Conservation (phyloP, 73 alveolate genomes). For the Paramecium octaurelia region DNA sequence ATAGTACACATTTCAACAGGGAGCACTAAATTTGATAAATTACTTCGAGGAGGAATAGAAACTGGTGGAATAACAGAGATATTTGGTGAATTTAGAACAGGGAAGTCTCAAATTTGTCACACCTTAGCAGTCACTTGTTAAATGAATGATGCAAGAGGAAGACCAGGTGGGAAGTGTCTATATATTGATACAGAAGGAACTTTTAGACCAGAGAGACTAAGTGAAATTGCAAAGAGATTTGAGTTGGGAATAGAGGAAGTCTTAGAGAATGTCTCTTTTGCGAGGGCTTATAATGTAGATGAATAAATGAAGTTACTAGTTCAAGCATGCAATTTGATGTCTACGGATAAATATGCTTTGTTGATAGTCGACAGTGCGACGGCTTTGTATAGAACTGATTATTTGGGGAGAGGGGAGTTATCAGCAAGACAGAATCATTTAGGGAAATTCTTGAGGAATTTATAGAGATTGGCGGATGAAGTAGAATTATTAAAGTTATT, state of each 20-base stretch:
- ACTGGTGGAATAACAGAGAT: constrained; percentile 94
- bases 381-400: constrained; percentile 98
- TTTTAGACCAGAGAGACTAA: constrained; percentile 94
- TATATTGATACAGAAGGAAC: constrained; percentile 98
- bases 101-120: constrained; percentile 95
- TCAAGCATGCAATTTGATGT: constrained; percentile 93
- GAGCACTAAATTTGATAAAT: constrained; percentile 76
- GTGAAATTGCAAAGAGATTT: constrained; percentile 91
- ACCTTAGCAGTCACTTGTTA: constrained; percentile 93
- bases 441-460: constrained; percentile 94
- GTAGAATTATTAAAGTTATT: background rate
- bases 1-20: constrained; percentile 91
- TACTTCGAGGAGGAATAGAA: constrained; percentile 96
- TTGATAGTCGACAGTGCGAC: constrained; percentile 98
- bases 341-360: constrained; percentile 88
- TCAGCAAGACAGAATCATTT: constrained; percentile 93
- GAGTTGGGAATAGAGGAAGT: constrained; percentile 92
- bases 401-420: constrained; percentile 96
- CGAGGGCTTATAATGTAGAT: constrained; percentile 97
- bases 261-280: constrained; percentile 95
- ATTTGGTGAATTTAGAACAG: constrained; percentile 98
- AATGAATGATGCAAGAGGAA: constrained; percentile 83
- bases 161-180: constrained; percentile 96
- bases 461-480: constrained; percentile 97
- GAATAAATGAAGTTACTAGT: constrained; percentile 86